phyloP scores from a whole-genome alignment of 805 yeast genomes.

The Saturnispora mendoncae region DNA sequence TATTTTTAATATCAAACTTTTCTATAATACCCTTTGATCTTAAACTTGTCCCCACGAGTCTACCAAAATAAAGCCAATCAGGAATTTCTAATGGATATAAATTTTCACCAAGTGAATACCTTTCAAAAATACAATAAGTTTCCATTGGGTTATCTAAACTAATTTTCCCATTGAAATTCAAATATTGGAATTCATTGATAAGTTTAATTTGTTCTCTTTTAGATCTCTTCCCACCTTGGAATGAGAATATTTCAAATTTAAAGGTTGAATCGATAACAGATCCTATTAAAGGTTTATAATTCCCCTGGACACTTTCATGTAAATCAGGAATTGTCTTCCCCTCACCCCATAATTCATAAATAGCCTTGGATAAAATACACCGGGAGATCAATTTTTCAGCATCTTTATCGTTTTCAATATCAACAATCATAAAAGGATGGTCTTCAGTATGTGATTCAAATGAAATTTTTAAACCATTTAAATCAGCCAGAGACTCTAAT shows the following conservation, averaged over 20 bases:
- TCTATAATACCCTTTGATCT: constrained; percentile 60
- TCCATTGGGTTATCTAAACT: constrained; percentile 69
- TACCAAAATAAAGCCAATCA: constrained; percentile 59
- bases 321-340: constrained; percentile 49
- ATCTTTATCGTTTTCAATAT: constrained; percentile 53
- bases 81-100: constrained; percentile 43
- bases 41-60: constrained; percentile 55
- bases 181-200: constrained; percentile 63
- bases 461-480: constrained; percentile 49
- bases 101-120: constrained; percentile 36
- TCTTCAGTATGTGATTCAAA: constrained; percentile 46
- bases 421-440: constrained; percentile 65
- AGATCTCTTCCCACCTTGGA: constrained; percentile 54
- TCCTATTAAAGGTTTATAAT: constrained; percentile 22
- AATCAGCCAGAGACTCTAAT: constrained; percentile 71
- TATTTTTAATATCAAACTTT: constrained; percentile 65
- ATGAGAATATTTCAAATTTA: constrained; percentile 76
- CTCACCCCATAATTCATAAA: constrained; percentile 80
- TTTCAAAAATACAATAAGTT: constrained; percentile 64
- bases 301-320: constrained; percentile 41
- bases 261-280: constrained; percentile 44
- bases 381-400: constrained; percentile 59
- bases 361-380: constrained; percentile 61
- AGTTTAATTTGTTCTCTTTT: constrained; percentile 44
- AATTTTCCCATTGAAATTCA: constrained; percentile 71